Conservation (phyloP, 2,329 filamentous ascomycete species). For the Epichloe sp. region DNA sequence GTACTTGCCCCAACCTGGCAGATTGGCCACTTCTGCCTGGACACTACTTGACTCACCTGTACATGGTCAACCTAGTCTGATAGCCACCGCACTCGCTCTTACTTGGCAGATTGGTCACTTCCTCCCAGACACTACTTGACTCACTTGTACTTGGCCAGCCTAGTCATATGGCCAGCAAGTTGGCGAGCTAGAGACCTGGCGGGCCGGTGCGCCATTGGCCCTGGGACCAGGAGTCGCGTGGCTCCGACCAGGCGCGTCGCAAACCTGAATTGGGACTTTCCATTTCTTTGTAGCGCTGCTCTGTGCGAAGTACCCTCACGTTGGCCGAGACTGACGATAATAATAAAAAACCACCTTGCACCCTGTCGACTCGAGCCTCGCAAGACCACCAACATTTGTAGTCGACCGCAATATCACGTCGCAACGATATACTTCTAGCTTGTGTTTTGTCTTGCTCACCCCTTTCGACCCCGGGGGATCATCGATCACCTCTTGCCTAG, state of each 20-base stretch:
- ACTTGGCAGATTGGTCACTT: no score
- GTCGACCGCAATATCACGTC: background rate
- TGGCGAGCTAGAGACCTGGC: no score
- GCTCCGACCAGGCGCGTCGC: conserved; percentile 12
- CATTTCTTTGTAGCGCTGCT: background rate
- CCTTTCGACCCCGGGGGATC: background rate
- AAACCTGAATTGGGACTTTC: conserved; percentile 1
- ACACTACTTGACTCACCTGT: conserved; percentile 16
- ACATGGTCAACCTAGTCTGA: background rate
- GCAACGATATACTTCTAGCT: background rate
- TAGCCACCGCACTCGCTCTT: no score
- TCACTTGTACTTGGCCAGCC: no score
- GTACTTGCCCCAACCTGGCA: conserved; percentile 9
- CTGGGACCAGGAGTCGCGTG: background rate
- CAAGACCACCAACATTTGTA: background rate
- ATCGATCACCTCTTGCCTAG: no score
- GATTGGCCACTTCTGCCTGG: conserved; percentile 19
- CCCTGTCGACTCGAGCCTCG: background rate
- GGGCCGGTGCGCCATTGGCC: background rate
- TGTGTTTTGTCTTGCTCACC: background rate
- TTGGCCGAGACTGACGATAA: background rate
- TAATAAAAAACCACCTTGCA: background rate
- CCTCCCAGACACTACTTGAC: no score
- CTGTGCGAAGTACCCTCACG: background rate
- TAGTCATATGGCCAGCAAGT: no score